phyloP scores from a whole-genome alignment of 2,329 filamentous ascomycete genomes.

The Colletotrichum incanum region DNA sequence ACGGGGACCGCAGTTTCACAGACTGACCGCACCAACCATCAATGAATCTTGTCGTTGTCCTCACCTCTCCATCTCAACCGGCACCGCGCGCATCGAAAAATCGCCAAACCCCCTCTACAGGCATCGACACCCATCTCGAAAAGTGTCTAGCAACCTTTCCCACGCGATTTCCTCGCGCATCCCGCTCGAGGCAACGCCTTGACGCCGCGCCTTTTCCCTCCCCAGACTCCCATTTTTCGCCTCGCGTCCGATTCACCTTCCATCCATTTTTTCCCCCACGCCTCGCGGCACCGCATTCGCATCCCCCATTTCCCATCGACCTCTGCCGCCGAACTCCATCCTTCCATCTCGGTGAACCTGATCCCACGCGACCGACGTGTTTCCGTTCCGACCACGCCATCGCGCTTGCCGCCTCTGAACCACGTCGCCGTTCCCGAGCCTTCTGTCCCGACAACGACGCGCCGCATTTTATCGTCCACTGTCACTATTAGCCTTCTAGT shows the following conservation, averaged over 20 bases:
- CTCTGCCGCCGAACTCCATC: slow-evolving; percentile 40
- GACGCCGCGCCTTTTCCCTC: slow-evolving; percentile 56
- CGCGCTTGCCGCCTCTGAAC: slow-evolving; percentile 30
- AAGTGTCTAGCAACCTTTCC: slow-evolving; percentile 67
- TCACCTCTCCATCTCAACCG: slow-evolving; percentile 67
- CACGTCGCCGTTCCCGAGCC: slow-evolving; percentile 25
- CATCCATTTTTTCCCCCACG: slow-evolving; percentile 45
- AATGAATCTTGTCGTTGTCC: slow-evolving; percentile 67
- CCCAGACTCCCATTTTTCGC: slow-evolving; percentile 60
- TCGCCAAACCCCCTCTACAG: slow-evolving; percentile 72
- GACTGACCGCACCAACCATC: slow-evolving; percentile 61
- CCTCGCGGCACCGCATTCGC: slow-evolving; percentile 42
- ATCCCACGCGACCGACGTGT: slow-evolving; percentile 43
- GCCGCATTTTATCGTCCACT: slow-evolving; percentile 37
- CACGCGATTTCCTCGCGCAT: slow-evolving; percentile 69
- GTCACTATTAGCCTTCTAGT: slow-evolving; percentile 39
- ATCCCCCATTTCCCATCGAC: slow-evolving; percentile 15
- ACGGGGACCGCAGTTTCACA: slow-evolving; percentile 54
- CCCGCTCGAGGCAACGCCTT: slow-evolving; percentile 58
- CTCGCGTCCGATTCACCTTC: slow-evolving; percentile 52
- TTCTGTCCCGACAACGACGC: slow-evolving; percentile 31
- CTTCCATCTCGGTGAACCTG: slow-evolving; percentile 37
- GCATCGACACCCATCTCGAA: slow-evolving; percentile 72
- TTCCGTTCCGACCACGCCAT: slow-evolving; percentile 29
- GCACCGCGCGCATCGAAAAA: slow-evolving; percentile 74